Base-by-base conservation (phyloP, 1,284 basidiomycete species). In the Austroboletus novae-zelandiae region DNA sequence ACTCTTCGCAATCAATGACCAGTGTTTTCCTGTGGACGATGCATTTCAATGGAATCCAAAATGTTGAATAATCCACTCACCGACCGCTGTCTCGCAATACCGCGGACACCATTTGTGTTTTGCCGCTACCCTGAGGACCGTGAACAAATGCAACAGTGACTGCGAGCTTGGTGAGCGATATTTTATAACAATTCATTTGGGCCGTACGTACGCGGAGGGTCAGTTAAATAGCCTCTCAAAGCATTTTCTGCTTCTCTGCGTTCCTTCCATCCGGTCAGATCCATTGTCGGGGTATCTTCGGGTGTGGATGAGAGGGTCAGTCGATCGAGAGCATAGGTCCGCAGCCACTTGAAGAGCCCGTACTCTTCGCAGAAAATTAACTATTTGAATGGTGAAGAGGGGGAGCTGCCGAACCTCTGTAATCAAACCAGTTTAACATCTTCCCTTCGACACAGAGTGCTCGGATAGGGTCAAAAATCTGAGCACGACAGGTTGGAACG, bases 391-490 rank as follows among this genome's bases (percentile, higher is more conserved):
- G 25, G n/a, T 25, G 35, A 29, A 13, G 25, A 27, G 20, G 48
- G 31, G 35, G 18, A 40, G 18, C 30, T 31, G 50, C 54, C 72
- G 15, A 61, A 86, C 87, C 75, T 66, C 75, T 75, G 54, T 84
- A 79, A 62, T 94, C 83, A 62, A 97, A 94, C 74, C 90, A 90
- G 44, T 91, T 80, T 48, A 89, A 75, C 60, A 98, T 75, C 61
- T 94, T 90, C 20, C 81, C 84, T 72, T 93, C 80, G 1, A 98
- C 82, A 74, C 89, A 92, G 55, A 94, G 78, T 4, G 84, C 80
- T 40, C 96, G 85, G 31, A 99, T 82, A 1, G 94, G 94, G 64
- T 98, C 94, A 62, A 97, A 97, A 56, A 97, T 81, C 87, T 93
- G 20, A 20, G n/a, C 13, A 39, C 9, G 7, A n/a, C 35, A 31